Conservation (phyloP, 1,284 basidiomycete species). For the Ganoderma leucocontextum region DNA sequence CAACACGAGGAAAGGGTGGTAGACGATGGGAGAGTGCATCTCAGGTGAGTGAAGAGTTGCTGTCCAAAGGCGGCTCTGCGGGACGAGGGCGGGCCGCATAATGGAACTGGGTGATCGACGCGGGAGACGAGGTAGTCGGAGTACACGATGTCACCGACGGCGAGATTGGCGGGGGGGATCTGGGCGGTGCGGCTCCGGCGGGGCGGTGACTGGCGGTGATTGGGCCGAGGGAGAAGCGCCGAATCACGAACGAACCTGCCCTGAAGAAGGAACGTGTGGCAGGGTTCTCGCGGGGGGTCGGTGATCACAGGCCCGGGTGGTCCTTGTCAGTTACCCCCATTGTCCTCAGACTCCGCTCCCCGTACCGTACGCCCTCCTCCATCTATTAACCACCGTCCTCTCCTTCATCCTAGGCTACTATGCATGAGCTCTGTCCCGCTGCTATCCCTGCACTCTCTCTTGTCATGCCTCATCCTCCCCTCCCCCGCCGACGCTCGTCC, state of each 20-base stretch:
- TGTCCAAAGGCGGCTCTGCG: background rate
- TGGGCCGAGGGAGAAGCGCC: slow-evolving; percentile 13
- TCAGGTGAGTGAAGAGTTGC: background rate
- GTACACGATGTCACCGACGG: slow-evolving; percentile 28
- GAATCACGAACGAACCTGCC: slow-evolving; percentile 41
- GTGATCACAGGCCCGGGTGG: slow-evolving; percentile 30
- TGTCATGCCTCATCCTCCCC: slow-evolving; percentile 46
- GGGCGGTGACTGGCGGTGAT: slow-evolving; percentile 12
- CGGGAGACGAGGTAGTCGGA: slow-evolving; percentile 14
- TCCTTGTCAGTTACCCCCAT: slow-evolving; percentile 39
- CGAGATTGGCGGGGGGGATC: slow-evolving; percentile 32
- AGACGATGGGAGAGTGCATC: background rate
- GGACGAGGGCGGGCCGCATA: slow-evolving; percentile 6
- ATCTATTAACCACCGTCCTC: slow-evolving; percentile 39
- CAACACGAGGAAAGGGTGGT: slow-evolving; percentile 13
- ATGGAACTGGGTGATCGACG: slow-evolving; percentile 21
- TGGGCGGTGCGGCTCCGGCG: background rate
- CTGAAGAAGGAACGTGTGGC: slow-evolving; percentile 42
- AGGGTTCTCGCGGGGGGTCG: slow-evolving; percentile 33
- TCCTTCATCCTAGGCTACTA: slow-evolving; percentile 43
- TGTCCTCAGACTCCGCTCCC: slow-evolving; percentile 32
- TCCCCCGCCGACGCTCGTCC: slow-evolving; percentile 43
- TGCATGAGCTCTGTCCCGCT: slow-evolving; percentile 44
- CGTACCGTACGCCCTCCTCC: slow-evolving; percentile 39
- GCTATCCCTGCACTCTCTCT: slow-evolving; percentile 46